Percentiles rank a stretch among this genome's conserved stretches.
phyloP scores from a whole-genome alignment of 2,329 filamentous ascomycete species.

The Fulvia fulva region DNA sequence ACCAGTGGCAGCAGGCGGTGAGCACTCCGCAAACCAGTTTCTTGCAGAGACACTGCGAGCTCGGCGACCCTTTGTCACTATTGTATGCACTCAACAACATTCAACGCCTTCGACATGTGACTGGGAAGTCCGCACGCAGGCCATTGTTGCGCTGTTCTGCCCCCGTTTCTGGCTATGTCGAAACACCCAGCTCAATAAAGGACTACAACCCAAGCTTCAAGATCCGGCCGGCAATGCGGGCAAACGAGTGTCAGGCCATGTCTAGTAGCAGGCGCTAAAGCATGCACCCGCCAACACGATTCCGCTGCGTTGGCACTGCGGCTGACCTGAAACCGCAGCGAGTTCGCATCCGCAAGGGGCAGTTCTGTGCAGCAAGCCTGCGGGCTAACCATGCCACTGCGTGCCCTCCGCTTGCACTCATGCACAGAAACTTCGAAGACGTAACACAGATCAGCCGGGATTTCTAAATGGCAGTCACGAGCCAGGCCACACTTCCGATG shows the following conservation, averaged over 20 bases:
- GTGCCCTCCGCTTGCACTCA: too few relatives aligned
- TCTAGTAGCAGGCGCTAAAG: neutral
- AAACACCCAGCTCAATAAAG: too few relatives aligned
- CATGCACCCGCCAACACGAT: neutral
- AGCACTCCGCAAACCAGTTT: neutral
- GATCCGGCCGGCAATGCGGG: neutral
- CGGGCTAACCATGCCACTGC: too few relatives aligned
- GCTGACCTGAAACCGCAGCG: too few relatives aligned
- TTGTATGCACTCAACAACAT: neutral
- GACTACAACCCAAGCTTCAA: neutral
- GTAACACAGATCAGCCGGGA: too few relatives aligned
- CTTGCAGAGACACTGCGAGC: neutral
- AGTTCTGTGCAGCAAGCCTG: neutral
- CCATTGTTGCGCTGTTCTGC: too few relatives aligned
- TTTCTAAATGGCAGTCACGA: too few relatives aligned
- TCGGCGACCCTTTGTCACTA: neutral
- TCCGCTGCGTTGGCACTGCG: too few relatives aligned
- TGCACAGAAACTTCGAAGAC: neutral
- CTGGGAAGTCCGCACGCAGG: too few relatives aligned
- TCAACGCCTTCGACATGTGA: too few relatives aligned
- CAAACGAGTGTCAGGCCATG: neutral
- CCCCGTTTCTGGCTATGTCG: too few relatives aligned
- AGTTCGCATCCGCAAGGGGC: neutral
- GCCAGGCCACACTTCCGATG: too few relatives aligned
- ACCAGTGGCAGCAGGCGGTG: neutral